These are phyloP conservation scores for Parathielavia hyrcaniae DNA, from an alignment of 495 filamentous ascomycete genomes.

Conservation along the genomic window DNA sequence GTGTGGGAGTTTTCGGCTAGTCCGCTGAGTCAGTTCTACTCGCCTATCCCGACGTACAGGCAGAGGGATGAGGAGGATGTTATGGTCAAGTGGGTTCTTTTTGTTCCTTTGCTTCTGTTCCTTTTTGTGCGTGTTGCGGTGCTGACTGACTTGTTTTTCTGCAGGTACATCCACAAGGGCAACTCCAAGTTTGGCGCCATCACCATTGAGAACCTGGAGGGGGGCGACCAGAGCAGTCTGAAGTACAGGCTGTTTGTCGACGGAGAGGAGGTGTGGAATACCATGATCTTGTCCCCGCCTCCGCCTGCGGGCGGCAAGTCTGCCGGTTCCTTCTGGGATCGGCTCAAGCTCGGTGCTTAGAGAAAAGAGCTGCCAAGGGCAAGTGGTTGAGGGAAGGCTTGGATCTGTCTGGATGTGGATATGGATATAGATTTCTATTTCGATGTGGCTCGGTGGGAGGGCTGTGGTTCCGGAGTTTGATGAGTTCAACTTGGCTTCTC, in stretches of 20 bases:
- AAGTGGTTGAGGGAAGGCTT: too few species aligned
- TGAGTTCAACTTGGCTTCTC: background rate
- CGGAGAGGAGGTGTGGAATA: constrained; percentile 70
- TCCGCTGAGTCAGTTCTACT: constrained; percentile 86
- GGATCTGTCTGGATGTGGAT: too few species aligned
- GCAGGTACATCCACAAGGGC: constrained; percentile 72
- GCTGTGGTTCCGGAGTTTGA: background rate
- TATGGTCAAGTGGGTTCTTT: constrained; percentile 58
- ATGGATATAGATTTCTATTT: background rate
- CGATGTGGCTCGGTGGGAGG: too few species aligned
- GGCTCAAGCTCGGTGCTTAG: constrained; percentile 24
- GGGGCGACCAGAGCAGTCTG: constrained; percentile 55
- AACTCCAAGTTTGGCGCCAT: constrained; percentile 88
- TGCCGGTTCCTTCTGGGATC: constrained; percentile 40
- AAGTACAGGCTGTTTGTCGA: constrained; percentile 81
- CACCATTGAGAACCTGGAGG: constrained; percentile 65
- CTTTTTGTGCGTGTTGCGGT: background rate
- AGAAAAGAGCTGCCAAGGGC: background rate
- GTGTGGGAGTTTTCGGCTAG: constrained; percentile 85
- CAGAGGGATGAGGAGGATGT: constrained; percentile 75
- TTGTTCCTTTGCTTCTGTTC: background rate
- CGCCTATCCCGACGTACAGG: constrained; percentile 75
- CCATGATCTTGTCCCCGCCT: constrained; percentile 50
- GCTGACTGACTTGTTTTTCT: constrained; percentile 11
- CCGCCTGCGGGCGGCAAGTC: constrained; percentile 14